Base-by-base conservation (phyloP, 192 early-diverging fungal genomes). In the Coemansia sp. region DNA sequence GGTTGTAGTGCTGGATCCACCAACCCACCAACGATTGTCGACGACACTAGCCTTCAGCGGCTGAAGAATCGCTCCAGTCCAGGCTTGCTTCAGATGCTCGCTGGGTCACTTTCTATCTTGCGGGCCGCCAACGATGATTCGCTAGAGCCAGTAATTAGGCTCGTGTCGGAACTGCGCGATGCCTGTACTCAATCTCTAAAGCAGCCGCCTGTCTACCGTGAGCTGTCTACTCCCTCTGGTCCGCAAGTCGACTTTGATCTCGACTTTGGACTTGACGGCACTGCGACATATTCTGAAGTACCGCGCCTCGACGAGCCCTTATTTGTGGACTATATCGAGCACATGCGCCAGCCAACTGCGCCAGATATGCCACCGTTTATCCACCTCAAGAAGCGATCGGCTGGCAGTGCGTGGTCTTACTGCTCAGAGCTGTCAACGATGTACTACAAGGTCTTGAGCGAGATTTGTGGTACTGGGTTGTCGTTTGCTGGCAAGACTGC, bases 51-150 rank as follows among this genome's bases (percentile, higher is more conserved):
- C 3, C 16, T 76, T 24, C 66, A 62, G 10, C 62, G 62, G 18
- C 52, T 98, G 64, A 93, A 93, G 88, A 97, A 95, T 88, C 88
- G 94, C 62, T 80, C 93, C 34, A 89, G 92, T 66, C 80, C 82
- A 18, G 78, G 81, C 62, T 71, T 98, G 40, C 75, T 98, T 49
- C 74, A 87, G 57, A 91, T 92, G 84, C 92, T 97, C 79, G 87
- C 88, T 52, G 95, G 94, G 2, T 31, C 29, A 13, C 52, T 55
- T 2, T 55, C 52, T 22, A 87, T 90, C 49, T 86, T 88, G 78
- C 86, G 62, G 87, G 87, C 68, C 85, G 87, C 65, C 87, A 90
- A 71, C 90, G 83, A 34, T 34, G 33, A 34, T 34, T 34, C 33
- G 33, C 33, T 34, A 5, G 33, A 34, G 33, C 33, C 33, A 5